Evolutionary conservation across 192 early-diverging fungal genomes (phyloP), one percentile per base, ranked within the genome.

Genomic region (Linnemannia exigua): DNA sequence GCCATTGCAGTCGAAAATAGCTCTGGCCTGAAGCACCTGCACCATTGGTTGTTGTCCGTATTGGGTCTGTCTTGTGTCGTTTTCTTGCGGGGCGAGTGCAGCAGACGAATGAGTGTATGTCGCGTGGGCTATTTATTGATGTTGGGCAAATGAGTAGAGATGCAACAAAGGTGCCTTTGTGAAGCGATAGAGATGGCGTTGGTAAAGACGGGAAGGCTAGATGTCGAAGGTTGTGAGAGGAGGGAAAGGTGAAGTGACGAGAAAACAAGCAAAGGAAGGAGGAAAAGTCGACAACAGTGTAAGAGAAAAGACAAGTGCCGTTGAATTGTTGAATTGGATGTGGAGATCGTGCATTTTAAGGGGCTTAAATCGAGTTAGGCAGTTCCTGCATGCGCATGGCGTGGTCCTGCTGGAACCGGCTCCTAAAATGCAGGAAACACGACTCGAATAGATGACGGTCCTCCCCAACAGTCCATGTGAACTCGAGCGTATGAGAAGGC

Each of bases 1-100:
- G 15, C 90, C 93, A 36, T 75, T 52, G 70, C 93, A 94, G 67
- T 93, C 90, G 77, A 88, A 94, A 38, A 92, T 52, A 41, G 92
- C 93, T 28, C 88, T 89, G 44, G 91, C 91, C 37, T 88, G 82
- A 35, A 75, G 74, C 7, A 50, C 36, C 47, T 71, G 77, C 28
- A 51, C 77, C 83, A 85, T n/a, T 85, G 41, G 5, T 28, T 58
- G 47, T 15, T 54, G 33, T 35, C 48, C 63, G 20, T 20, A 25
- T 14, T 31, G 31, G 20, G 38, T 8, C 41, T 44, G 41, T 44
- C 41, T 41, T 19, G 25, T 33, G 70, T 48, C 70, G 25, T 48
- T 72, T 71, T 71, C 25, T 28, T 0, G 15, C 31, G 28, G n/a
- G n/a, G n/a, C 17, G 69, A 16, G 38, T 6, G 17, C 2, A 25